These are phyloP conservation scores for Cystoisospora suis DNA, from an alignment of 169 alveolate genomes.

Conservation along the genomic window DNA sequence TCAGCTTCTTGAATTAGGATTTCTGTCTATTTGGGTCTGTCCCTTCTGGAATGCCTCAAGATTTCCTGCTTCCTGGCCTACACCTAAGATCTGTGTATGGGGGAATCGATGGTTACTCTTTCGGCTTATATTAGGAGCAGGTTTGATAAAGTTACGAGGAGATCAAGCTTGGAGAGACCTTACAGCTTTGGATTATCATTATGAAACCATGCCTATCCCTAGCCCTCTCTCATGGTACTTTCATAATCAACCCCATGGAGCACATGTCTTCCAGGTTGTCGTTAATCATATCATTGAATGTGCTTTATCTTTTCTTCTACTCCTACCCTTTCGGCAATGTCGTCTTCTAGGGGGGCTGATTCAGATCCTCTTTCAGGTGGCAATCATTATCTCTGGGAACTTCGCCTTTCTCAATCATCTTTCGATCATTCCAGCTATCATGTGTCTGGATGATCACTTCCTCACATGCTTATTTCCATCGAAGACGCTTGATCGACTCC, in stretches of 20 bases:
- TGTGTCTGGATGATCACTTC: slow-evolving; percentile 61
- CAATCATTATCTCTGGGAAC: slow-evolving; percentile 36
- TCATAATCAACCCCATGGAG: slow-evolving; percentile 49
- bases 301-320: slow-evolving; percentile 18
- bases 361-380: slow-evolving; percentile 23
- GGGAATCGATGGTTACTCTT: slow-evolving; percentile 67
- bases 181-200: slow-evolving; percentile 31
- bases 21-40: slow-evolving; percentile 51
- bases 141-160: slow-evolving; percentile 60
- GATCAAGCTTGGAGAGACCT: slow-evolving; percentile 56
- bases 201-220: slow-evolving; percentile 66
- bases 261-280: slow-evolving; percentile 47
- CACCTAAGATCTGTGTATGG: slow-evolving; percentile 50
- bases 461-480: slow-evolving; percentile 59
- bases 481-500: slow-evolving; percentile 12
- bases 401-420: slow-evolving; percentile 48
- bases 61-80: slow-evolving; percentile 59
- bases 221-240: slow-evolving; percentile 59
- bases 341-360: slow-evolving; percentile 55
- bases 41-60: slow-evolving; percentile 50
- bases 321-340: slow-evolving; percentile 57
- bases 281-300: slow-evolving; percentile 51
- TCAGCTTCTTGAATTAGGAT: slow-evolving; percentile 67
- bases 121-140: slow-evolving; percentile 66
- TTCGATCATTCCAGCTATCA: slow-evolving; percentile 58